Base-by-base conservation (phyloP, 345 rosid genomes). In the Populus tremula region DNA sequence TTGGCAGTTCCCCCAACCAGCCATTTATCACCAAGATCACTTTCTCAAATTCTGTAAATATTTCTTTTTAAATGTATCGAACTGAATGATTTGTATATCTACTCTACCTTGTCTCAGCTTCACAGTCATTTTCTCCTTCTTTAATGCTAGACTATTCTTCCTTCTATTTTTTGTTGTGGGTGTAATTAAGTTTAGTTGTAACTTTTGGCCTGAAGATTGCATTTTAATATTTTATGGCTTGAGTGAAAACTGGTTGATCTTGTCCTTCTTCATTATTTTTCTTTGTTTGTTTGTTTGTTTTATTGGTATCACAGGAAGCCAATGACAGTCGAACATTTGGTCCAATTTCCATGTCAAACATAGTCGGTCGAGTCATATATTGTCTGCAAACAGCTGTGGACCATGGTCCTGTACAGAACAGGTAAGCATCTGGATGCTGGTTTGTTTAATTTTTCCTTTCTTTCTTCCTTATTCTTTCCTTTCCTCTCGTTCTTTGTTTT, bases 381-480 rank as follows among this genome's bases (percentile, higher is more conserved):
- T 88, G 95, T 81, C 84, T 93, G 67, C 87, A 89, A 72, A 89
- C 92, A 20, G 97, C 95, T 31, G 91, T 93, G 43, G 99, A 96
- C 80, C 98, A 96, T 66, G 99, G 97, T 77, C 97, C 97, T 1
- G 94, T 96, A 65, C 82, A 82, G 84, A 96, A 96, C 89, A 96
- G 99, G 99, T 90, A 62, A 79, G 81, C 39, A 83, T 38, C 41
- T 63, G 7, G 8, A 9, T 21, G 53, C 50, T 53, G 31, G 23
- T 76, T 45, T 25, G 25, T 64, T 66, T 29, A 67, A 18, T 43
- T 45, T 9, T 21, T 35, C 29, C 41, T 72, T 49, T n/a, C 14
- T 21, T 12, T 4, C 18, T n/a, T 20, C 20, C 14, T 43, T 43
- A 43, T 10, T 11, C 14, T 43, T 41, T 41, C 45, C 45, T 8